Percentiles rank a stretch among this genome's conserved stretches.
Evolutionary conservation across 2,329 filamentous ascomycete species (phyloP).

Genomic region (Pseudogymnoascus sp.): DNA sequence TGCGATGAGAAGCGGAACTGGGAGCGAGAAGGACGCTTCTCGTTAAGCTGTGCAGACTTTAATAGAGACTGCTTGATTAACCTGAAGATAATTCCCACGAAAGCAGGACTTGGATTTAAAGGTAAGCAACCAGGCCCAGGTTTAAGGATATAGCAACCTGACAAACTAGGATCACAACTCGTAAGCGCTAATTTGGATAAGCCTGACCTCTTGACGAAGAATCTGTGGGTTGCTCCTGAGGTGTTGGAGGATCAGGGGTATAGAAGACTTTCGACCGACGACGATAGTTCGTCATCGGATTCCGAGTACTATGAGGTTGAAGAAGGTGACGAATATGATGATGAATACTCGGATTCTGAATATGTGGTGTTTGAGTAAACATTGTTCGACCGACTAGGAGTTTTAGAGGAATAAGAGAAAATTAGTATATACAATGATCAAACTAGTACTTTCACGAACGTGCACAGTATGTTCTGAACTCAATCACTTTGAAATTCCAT

Average conservation of each 20-base stretch:
- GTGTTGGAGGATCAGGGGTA: not conserved
- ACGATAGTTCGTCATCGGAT: no score
- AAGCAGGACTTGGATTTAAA: slow-evolving; percentile 15
- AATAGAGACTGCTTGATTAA: slow-evolving; percentile 18
- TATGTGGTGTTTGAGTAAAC: no score
- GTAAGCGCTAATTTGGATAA: slow-evolving; percentile 13
- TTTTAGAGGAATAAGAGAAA: no score
- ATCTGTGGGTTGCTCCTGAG: slow-evolving; percentile 12
- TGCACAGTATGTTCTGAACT: no score
- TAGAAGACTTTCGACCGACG: not conserved
- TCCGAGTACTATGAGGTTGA: no score
- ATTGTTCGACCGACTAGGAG: no score
- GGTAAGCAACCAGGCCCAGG: not conserved
- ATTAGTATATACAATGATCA: no score
- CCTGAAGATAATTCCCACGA: slow-evolving; percentile 16
- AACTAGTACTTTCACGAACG: no score
- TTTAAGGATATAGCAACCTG: slow-evolving; percentile 8
- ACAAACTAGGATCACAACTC: slow-evolving; percentile 14
- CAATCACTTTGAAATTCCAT: no score
- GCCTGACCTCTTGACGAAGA: slow-evolving; percentile 10
- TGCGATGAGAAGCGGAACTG: slow-evolving; percentile 16
- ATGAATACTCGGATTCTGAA: no score
- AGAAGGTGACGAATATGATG: not conserved
- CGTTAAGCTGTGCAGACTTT: slow-evolving; percentile 10
- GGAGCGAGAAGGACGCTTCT: slow-evolving; percentile 15